Conservation (phyloP, 2,329 filamentous ascomycete genomes). For the Rutstroemia sp. region DNA sequence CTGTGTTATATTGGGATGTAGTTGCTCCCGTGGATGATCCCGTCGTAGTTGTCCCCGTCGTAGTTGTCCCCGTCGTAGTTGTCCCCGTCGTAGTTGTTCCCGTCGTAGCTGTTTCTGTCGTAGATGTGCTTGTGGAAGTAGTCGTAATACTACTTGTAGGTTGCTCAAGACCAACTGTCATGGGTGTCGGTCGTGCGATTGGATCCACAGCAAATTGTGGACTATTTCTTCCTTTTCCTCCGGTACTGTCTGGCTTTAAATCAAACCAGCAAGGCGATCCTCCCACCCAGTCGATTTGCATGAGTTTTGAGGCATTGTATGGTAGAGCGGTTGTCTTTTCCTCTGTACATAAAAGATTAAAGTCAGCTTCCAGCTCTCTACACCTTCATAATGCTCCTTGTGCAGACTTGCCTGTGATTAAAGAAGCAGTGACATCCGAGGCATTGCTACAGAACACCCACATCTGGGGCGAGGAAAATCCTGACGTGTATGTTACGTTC, state of each 20-base stretch:
- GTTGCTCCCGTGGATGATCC: background rate
- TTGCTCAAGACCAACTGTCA: background rate
- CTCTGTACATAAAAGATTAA: background rate
- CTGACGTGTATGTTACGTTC: constrained; percentile 18
- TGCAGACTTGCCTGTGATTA: constrained; percentile 3
- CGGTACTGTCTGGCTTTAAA: constrained; percentile 13
- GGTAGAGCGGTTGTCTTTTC: background rate
- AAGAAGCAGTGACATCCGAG: background rate
- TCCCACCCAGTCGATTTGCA: constrained; percentile 12
- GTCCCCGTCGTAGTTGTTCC: background rate
- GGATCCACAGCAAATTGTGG: constrained; percentile 1
- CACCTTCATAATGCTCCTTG: no score
- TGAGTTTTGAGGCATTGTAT: constrained; percentile 14
- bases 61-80: background rate
- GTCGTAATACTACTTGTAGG: background rate
- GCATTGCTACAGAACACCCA: constrained; percentile 15
- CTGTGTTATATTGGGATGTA: background rate
- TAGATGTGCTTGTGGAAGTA: background rate
- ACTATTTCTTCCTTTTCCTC: constrained; percentile 15
- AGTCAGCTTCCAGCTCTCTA: no score
- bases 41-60: background rate
- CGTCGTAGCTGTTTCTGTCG: background rate
- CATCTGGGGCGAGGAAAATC: constrained; percentile 12
- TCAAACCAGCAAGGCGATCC: constrained; percentile 17
- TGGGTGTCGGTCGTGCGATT: background rate